Percentiles rank a stretch among this genome's conserved stretches.
These are phyloP conservation scores for Pseudozyma tsukubaensis DNA, from an alignment of 1,284 basidiomycete species.

Conservation along the genomic window DNA sequence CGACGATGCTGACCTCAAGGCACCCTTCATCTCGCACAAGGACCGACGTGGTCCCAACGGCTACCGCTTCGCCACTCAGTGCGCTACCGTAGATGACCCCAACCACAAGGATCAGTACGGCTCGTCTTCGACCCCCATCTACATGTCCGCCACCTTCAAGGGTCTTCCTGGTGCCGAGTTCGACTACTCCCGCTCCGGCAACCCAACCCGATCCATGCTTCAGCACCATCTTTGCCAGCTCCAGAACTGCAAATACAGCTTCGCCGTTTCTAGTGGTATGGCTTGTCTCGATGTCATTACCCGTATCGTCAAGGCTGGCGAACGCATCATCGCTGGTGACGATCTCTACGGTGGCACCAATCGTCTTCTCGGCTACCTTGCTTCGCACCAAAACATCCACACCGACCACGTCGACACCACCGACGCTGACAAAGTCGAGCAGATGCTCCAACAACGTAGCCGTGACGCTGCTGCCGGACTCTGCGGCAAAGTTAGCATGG, in stretches of 20 bases:
- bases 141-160: constrained; percentile 98
- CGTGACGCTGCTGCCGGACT: constrained; percentile 50
- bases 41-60: constrained; percentile 53
- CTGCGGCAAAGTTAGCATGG: constrained; percentile 58
- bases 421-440: constrained; percentile 71
- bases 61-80: constrained; percentile 78
- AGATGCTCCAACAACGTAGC: constrained; percentile 54
- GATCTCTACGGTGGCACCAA: constrained; percentile 99
- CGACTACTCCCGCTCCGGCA: constrained; percentile 94
- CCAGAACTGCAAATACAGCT: constrained; percentile 76
- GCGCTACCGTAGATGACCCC: constrained; percentile 87
- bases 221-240: constrained; percentile 67
- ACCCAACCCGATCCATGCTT: constrained; percentile 81
- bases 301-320: constrained; percentile 90
- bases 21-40: constrained; percentile 50
- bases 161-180: constrained; percentile 85
- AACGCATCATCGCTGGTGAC: constrained; percentile 94
- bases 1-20: constrained; percentile 36
- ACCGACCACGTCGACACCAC: constrained; percentile 97
- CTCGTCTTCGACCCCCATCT: constrained; percentile 93
- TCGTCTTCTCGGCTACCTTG: constrained; percentile 90
- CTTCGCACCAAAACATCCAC: constrained; percentile 84
- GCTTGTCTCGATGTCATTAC: constrained; percentile 96
- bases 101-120: constrained; percentile 95
- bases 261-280: constrained; percentile 96